These are phyloP conservation scores for Boletus tylopilopsis DNA, from an alignment of 768 basidiomycete genomes.

Conservation along the genomic window DNA sequence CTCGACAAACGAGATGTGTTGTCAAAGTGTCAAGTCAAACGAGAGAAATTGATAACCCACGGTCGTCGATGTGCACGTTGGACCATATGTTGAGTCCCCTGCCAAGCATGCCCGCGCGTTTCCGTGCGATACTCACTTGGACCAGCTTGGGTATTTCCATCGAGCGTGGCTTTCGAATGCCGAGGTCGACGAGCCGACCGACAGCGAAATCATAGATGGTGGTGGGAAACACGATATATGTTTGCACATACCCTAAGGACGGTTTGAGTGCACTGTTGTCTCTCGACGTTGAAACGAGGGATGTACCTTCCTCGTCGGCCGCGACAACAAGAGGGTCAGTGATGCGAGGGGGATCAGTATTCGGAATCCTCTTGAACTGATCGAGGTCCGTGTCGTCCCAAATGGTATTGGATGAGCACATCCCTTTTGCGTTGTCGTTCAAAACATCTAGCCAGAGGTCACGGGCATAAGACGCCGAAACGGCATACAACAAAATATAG, in stretches of 20 bases:
- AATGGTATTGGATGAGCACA: conserved; percentile 33
- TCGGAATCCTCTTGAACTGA: conserved; percentile 42
- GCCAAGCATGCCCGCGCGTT: conserved; percentile 54
- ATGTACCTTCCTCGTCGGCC: conserved; percentile 34
- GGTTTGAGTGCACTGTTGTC: no score
- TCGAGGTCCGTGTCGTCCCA: conserved; percentile 45
- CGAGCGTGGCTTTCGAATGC: conserved; percentile 45
- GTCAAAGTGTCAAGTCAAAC: neutral
- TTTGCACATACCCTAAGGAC: conserved; percentile 1
- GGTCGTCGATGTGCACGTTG: conserved; percentile 52
- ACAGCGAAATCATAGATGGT: conserved; percentile 57
- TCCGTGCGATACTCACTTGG: conserved; percentile 40
- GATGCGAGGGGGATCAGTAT: conserved; percentile 41
- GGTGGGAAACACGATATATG: conserved; percentile 45
- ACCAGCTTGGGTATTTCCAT: conserved; percentile 51
- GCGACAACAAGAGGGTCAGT: conserved; percentile 44
- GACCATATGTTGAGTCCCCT: conserved; percentile 57
- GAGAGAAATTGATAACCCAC: neutral
- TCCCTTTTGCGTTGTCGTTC: conserved; percentile 42
- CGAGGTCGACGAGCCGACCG: conserved; percentile 40
- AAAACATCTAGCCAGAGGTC: conserved; percentile 33
- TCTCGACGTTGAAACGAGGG: no score
- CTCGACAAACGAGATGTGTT: neutral
- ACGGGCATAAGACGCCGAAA: neutral
- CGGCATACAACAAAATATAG: no score